phyloP scores from a whole-genome alignment of 768 basidiomycete species.

The Omphalotus guepiniiformis region DNA sequence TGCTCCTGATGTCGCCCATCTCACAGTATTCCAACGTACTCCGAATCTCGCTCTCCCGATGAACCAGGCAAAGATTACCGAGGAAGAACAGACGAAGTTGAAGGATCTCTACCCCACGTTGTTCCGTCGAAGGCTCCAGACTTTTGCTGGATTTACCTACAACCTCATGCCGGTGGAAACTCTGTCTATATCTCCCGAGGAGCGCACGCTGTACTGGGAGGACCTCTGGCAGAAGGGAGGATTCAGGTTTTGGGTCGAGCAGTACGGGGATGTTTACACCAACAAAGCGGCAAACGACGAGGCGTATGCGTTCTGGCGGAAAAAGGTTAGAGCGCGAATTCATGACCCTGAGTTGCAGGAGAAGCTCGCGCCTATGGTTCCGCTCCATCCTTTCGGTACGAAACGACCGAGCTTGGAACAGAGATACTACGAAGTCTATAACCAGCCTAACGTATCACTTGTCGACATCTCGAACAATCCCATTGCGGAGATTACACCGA shows the following conservation, averaged over 20 bases:
- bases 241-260: constrained; percentile 2
- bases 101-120: constrained; percentile 1
- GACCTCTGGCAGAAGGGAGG: constrained; percentile 13
- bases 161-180: neutral
- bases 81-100: neutral
- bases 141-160: constrained; percentile 4
- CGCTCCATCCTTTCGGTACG: constrained; percentile 6
- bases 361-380: constrained; percentile 5
- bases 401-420: constrained; percentile 7
- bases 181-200: constrained; percentile 8
- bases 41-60: constrained; percentile 8
- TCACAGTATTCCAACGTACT: constrained; percentile 14
- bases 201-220: constrained; percentile 9
- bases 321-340: constrained; percentile 3
- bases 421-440: constrained; percentile 6
- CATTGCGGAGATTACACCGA: constrained; percentile 2
- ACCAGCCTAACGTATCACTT: constrained; percentile 5
- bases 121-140: neutral
- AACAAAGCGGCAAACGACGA: constrained; percentile 5
- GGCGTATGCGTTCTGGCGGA: constrained; percentile 7
- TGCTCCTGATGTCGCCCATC: constrained; percentile 1
- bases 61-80: neutral
- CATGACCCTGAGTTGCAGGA: constrained; percentile 1
- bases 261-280: constrained; percentile 5
- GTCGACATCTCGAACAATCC: neutral